These are phyloP conservation scores for Lactifluus pinguis DNA, from an alignment of 768 basidiomycete species.

Conservation along the genomic window DNA sequence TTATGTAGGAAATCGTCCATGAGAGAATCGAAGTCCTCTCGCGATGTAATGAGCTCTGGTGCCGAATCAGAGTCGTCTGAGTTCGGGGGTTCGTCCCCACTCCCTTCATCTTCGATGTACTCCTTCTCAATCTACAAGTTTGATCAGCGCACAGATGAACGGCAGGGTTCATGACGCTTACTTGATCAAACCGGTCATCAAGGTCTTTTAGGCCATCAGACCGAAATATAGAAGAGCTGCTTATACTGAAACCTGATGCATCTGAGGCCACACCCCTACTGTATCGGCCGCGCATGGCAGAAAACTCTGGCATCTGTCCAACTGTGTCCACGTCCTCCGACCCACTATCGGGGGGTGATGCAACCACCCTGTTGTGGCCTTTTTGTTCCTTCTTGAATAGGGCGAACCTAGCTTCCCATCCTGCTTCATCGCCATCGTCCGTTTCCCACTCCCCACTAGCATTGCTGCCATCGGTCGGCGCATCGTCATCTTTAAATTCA, in stretches of 20 bases:
- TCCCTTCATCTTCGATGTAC: conserved; percentile 57
- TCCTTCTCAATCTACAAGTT: conserved; percentile 65
- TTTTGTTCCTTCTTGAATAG: conserved; percentile 54
- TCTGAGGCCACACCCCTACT: conserved; percentile 68
- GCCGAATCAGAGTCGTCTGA: conserved; percentile 47
- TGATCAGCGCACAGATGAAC: not conserved
- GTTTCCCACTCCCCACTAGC: conserved; percentile 25
- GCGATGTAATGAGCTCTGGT: conserved; percentile 67
- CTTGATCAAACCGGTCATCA: conserved; percentile 93
- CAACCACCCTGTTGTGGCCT: conserved; percentile 20
- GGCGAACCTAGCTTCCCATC: conserved; percentile 77
- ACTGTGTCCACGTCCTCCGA: conserved; percentile 80
- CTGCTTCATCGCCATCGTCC: conserved; percentile 29
- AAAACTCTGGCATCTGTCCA: conserved; percentile 60
- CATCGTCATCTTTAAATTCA: conserved; percentile 52
- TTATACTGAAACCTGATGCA: conserved; percentile 95
- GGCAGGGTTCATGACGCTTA: conserved; percentile 27
- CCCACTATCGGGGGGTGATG: conserved; percentile 35
- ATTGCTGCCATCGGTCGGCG: conserved; percentile 27
- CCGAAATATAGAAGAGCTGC: conserved; percentile 90
- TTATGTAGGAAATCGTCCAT: conserved; percentile 90
- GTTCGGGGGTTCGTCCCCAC: conserved; percentile 32
- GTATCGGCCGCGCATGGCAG: conserved; percentile 73
- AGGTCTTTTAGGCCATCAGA: conserved; percentile 82
- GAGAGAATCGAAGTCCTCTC: conserved; percentile 85